phyloP scores from a whole-genome alignment of 1,284 basidiomycete genomes.

The Ganoderma resinaceum region DNA sequence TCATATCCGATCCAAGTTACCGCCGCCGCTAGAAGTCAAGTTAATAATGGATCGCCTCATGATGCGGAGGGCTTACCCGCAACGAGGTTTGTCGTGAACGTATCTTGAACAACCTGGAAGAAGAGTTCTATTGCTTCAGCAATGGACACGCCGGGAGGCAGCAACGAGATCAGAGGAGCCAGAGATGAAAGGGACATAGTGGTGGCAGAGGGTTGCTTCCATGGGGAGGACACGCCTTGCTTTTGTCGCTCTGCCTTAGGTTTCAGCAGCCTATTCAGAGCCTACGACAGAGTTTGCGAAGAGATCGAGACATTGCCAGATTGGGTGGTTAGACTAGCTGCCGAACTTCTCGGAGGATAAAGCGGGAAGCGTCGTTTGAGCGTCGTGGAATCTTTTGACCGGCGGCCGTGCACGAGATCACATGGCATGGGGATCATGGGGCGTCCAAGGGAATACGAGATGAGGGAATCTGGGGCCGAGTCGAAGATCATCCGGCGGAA shows the following conservation, averaged over 20 bases:
- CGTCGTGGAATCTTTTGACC: background rate
- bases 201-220: background rate
- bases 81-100: slow-evolving; percentile 15
- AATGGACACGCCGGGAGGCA: slow-evolving; percentile 9
- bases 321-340: background rate
- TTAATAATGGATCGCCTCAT: background rate
- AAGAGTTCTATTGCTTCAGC: slow-evolving; percentile 4
- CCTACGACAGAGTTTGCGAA: background rate
- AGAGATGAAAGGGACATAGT: slow-evolving; percentile 11
- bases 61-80: background rate
- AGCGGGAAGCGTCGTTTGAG: background rate
- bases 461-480: background rate
- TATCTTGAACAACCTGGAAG: slow-evolving; percentile 12
- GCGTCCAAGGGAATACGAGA: background rate
- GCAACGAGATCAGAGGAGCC: background rate
- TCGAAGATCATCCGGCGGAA: background rate
- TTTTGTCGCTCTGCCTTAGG: background rate
- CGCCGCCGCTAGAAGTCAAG: slow-evolving; percentile 5
- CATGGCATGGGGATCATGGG: background rate
- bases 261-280: background rate
- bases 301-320: background rate
- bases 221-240: background rate
- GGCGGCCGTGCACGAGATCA: background rate
- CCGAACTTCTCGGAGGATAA: background rate
- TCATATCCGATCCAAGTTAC: slow-evolving; percentile 18